These are phyloP conservation scores for Pinus taeda DNA, from an alignment of 75 land plant genomes.

Conservation along the genomic window DNA sequence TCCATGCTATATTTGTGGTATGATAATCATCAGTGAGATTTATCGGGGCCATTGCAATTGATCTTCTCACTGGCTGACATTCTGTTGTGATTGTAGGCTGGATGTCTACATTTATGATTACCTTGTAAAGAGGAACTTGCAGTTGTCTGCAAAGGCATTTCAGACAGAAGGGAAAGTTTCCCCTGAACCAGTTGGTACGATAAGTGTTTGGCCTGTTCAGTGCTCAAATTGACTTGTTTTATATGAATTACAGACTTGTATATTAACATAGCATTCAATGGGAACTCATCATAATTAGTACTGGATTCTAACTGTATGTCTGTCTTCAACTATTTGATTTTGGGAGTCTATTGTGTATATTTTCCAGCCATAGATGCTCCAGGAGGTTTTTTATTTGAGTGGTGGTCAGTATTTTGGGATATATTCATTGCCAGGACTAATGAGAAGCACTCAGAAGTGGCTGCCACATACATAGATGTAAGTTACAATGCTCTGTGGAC, in stretches of 20 bases:
- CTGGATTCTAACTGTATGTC: constrained; percentile 1
- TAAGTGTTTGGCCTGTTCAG: not conserved
- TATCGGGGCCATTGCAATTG: not conserved
- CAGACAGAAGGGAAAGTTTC: constrained; percentile 76
- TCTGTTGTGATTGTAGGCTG: constrained; percentile 42
- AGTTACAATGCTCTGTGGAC: constrained; percentile 6
- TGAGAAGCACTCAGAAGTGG: constrained; percentile 99
- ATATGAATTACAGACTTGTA: not conserved
- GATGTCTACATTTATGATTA: constrained; percentile 96
- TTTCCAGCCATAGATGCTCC: constrained; percentile 96
- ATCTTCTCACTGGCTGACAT: not conserved
- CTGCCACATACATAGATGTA: constrained; percentile 98
- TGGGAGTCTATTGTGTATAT: not conserved
- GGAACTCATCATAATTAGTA: not conserved
- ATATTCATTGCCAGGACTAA: constrained; percentile 97
- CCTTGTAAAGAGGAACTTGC: constrained; percentile 81
- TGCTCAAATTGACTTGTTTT: not conserved
- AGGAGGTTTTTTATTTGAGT: constrained; percentile 98
- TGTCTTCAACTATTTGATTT: not conserved
- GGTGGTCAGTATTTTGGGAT: constrained; percentile 99
- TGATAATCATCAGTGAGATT: not conserved
- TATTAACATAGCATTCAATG: not conserved
- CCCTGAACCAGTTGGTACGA: constrained; percentile 72
- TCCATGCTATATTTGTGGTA: not conserved
- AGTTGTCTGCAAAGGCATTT: constrained; percentile 83